These are phyloP conservation scores for Aciculosporium take DNA, from an alignment of 2,329 filamentous ascomycete genomes.

Conservation along the genomic window DNA sequence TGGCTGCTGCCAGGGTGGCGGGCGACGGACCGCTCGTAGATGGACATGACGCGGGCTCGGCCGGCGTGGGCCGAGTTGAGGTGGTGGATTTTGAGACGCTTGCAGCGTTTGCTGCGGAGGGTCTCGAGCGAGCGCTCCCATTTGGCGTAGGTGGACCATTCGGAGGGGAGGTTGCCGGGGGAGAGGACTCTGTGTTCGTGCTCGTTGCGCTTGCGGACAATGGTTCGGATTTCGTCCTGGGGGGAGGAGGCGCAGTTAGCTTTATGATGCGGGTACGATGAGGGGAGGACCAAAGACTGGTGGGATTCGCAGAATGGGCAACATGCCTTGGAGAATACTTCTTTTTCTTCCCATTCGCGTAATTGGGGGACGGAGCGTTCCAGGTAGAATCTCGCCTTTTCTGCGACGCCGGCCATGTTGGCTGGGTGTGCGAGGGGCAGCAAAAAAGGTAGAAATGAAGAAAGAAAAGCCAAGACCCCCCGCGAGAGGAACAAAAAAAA, in stretches of 20 bases:
- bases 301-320: not conserved
- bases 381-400: constrained; percentile 90
- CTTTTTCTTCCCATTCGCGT: constrained; percentile 81
- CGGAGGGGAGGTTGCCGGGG: constrained; percentile 57
- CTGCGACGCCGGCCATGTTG: constrained; percentile 69
- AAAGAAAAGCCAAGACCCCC: not conserved
- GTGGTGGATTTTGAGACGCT: constrained; percentile 61
- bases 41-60: constrained; percentile 72
- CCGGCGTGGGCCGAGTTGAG: constrained; percentile 53
- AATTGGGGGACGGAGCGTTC: constrained; percentile 87
- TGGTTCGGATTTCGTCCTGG: constrained; percentile 80
- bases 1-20: constrained; percentile 70
- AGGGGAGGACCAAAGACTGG: too few species aligned
- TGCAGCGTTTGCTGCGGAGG: constrained; percentile 69
- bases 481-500: not conserved
- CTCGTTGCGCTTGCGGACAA: constrained; percentile 80
- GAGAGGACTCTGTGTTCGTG: constrained; percentile 86
- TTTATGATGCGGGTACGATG: too few species aligned
- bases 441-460: too few species aligned
- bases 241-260: not conserved
- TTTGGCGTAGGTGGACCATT: constrained; percentile 72
- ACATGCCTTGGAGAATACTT: constrained; percentile 67
- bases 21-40: constrained; percentile 73
- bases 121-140: constrained; percentile 58
- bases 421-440: too few species aligned